Conservation (phyloP, 2,329 filamentous ascomycete genomes). For the Cercospora janseana region DNA sequence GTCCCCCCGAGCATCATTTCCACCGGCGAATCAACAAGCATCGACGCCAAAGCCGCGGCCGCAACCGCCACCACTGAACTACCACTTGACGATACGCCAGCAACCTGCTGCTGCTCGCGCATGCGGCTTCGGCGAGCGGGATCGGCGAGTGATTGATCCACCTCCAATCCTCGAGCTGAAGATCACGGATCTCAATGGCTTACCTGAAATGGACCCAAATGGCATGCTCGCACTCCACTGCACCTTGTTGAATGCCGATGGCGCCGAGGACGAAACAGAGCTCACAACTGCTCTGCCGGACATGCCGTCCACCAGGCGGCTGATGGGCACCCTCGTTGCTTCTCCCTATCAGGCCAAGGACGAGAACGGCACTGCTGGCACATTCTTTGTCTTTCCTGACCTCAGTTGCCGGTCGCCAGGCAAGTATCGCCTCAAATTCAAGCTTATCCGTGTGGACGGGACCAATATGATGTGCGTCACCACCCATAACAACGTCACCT, state of each 20-base stretch:
- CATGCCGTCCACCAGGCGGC: constrained; percentile 63
- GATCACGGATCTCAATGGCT: constrained; percentile 58
- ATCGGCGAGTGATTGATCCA: constrained; percentile 77
- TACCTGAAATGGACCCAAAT: constrained; percentile 61
- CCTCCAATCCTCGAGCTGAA: constrained; percentile 76
- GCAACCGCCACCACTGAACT: constrained; percentile 37
- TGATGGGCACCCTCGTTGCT: constrained; percentile 77
- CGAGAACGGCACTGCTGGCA: constrained; percentile 69
- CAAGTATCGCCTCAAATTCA: constrained; percentile 71
- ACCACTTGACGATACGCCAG: constrained; percentile 65
- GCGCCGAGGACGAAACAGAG: constrained; percentile 66
- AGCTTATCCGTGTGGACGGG: constrained; percentile 69
- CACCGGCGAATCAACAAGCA: constrained; percentile 11
- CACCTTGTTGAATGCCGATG: constrained; percentile 69
- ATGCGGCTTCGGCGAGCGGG: constrained; percentile 79
- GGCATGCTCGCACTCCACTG: constrained; percentile 65
- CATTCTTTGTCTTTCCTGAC: constrained; percentile 84
- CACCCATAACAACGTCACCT: constrained; percentile 56
- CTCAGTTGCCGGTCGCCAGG: constrained; percentile 76
- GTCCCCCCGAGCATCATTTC: constrained; percentile 29
- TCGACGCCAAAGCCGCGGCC: constrained; percentile 13
- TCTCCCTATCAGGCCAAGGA: constrained; percentile 75
- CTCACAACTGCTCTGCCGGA: constrained; percentile 50
- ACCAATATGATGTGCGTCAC: constrained; percentile 50
- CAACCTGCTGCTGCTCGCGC: constrained; percentile 75